phyloP scores from a whole-genome alignment of 176 grass and related monocot genomes.

The Rhynchospora tenuis region DNA sequence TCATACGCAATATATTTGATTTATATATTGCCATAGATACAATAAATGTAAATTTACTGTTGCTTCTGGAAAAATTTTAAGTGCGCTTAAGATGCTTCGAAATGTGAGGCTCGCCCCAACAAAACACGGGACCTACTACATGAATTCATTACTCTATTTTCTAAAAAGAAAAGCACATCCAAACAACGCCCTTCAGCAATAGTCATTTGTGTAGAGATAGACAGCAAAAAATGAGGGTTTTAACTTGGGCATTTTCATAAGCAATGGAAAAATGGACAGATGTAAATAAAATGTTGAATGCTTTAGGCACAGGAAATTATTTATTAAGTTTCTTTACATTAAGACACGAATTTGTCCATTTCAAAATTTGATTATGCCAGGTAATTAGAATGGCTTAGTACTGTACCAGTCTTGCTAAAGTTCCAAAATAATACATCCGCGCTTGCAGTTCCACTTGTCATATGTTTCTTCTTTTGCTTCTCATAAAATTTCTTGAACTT shows the following conservation, averaged over 20 bases:
- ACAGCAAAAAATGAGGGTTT: not conserved
- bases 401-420: not conserved
- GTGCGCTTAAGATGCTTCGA: not conserved
- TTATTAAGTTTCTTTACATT: too few species aligned
- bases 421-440: not conserved
- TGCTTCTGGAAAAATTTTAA: not conserved
- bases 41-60: too few species aligned
- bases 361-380: not conserved
- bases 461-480: not conserved
- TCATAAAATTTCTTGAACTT: not conserved
- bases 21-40: too few species aligned
- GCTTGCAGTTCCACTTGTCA: not conserved
- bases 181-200: not conserved
- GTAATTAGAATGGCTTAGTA: not conserved
- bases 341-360: not conserved
- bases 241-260: not conserved
- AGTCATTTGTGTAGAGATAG: not conserved
- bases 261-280: not conserved
- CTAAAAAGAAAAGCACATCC: not conserved
- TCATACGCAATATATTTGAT: too few species aligned
- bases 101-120: not conserved
- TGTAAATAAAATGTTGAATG: not conserved
- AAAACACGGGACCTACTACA: not conserved
- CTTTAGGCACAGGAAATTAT: not conserved
- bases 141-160: not conserved